Evolutionary conservation across 2,329 filamentous ascomycete species (phyloP).

Genomic region (Penicillium sp.): DNA sequence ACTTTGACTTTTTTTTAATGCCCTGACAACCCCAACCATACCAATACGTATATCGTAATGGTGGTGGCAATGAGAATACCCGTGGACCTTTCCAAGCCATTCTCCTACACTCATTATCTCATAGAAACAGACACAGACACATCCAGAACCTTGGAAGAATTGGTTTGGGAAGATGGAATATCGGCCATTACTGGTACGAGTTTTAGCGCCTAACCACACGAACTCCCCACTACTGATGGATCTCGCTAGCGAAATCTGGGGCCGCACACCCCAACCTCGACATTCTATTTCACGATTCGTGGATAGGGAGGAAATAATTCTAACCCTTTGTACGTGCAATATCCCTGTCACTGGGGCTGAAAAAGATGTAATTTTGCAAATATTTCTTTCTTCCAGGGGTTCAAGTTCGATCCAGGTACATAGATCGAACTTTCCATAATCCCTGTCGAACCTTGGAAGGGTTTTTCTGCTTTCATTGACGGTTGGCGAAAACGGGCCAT

Average conservation of each 20-base stretch:
- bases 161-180: background rate
- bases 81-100: no score
- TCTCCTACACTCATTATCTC: background rate
- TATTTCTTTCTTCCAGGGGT: background rate
- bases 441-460: constrained; percentile 13
- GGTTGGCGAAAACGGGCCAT: background rate
- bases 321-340: background rate
- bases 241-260: constrained; percentile 30
- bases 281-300: constrained; percentile 1
- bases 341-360: constrained; percentile 8
- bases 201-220: constrained; percentile 7
- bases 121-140: background rate
- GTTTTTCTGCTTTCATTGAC: background rate
- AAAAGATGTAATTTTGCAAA: background rate
- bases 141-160: background rate
- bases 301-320: background rate
- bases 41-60: background rate
- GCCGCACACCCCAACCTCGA: constrained; percentile 26
- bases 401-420: constrained; percentile 12
- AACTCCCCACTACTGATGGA: constrained; percentile 26
- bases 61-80: background rate
- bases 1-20: background rate
- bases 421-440: constrained; percentile 22
- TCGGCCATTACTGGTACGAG: background rate
- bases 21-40: constrained; percentile 5